Evolutionary conservation across 495 filamentous ascomycete genomes (phyloP), one percentile per base, ranked within the genome.

Genomic region (Sabuloglossum arenarium): DNA sequence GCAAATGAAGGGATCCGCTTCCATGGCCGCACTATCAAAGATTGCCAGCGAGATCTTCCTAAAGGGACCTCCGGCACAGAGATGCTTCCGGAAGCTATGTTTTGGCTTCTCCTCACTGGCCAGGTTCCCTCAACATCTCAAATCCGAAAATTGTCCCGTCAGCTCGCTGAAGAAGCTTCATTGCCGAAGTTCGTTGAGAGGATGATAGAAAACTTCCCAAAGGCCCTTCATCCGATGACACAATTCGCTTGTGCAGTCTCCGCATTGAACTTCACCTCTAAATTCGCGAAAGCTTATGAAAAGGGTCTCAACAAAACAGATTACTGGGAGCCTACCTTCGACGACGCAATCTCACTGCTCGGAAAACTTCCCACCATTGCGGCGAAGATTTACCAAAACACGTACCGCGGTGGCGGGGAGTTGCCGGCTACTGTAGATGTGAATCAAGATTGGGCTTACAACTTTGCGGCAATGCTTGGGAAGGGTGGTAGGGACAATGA

Each of bases 41-140:
- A 98, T 65, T 98, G 91, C 76, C 89, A 95, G 65, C 77, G 79
- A 57, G 80, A 93, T 65, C 79, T 98, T 8, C 91, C 91, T 62
- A 96, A 95, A 73, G 91, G 89, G 54, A 85, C 78, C 56, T 79
- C 84, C 1, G 91, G 91, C 57, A 91, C 86, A n/a, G 90, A 98
- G 73, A 97, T 97, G 93, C 81, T 98, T 1, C 91, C 91, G 37
- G 91, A 98, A 70, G 82, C 88, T 65, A 97, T 98, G 91, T 98
- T 98, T 77, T 98, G 91, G 91, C 82, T 98, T 27, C 82, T 98
- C 16, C 71, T 98, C 58, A 98, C 91, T 9, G 93, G 91, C 57
- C 75, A 90, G 68, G 85, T 98, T 25, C 91, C 91, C 10, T 84
- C 84, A 1, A 82, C 81, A 25, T 67, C 68, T 34, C 91, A 98